A percentile compares a stretch with the other conserved stretches of the same genome.
Conservation (phyloP, 768 basidiomycete genomes). For the Tulasnella sp. region DNA sequence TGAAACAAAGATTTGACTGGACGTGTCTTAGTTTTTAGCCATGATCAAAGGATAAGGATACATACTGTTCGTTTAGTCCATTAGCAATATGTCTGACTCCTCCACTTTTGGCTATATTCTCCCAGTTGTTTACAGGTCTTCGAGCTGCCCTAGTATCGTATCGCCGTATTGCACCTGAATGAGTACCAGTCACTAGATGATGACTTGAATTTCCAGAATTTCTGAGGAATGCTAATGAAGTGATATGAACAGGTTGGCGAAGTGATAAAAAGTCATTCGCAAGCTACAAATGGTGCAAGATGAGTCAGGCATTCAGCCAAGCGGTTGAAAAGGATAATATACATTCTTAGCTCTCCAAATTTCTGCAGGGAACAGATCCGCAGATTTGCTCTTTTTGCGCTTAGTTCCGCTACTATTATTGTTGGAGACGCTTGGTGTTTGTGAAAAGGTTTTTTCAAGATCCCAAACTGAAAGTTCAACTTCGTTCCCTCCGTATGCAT, state of each 20-base stretch:
- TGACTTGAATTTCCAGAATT: slow-evolving; percentile 23
- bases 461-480: slow-evolving; percentile 77
- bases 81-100: slow-evolving; percentile 48
- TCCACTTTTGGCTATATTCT: slow-evolving; percentile 36
- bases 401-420: slow-evolving; percentile 31
- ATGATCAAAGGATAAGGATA: slow-evolving; percentile 15
- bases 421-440: not conserved
- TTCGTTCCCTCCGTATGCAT: slow-evolving; percentile 77
- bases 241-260: slow-evolving; percentile 66
- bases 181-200: slow-evolving; percentile 53
- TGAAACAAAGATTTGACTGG: slow-evolving; percentile 54
- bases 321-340: slow-evolving; percentile 20
- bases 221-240: slow-evolving; percentile 47
- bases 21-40: not conserved
- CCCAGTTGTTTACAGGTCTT: slow-evolving; percentile 58
- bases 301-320: not conserved
- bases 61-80: slow-evolving; percentile 54
- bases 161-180: slow-evolving; percentile 54
- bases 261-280: slow-evolving; percentile 63
- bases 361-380: slow-evolving; percentile 51
- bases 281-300: slow-evolving; percentile 29
- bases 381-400: slow-evolving; percentile 36
- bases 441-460: slow-evolving; percentile 41
- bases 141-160: slow-evolving; percentile 65
- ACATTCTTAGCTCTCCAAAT: slow-evolving; percentile 80